These are phyloP conservation scores for Babesia ovis DNA, from an alignment of 169 alveolate species.

Conservation along the genomic window DNA sequence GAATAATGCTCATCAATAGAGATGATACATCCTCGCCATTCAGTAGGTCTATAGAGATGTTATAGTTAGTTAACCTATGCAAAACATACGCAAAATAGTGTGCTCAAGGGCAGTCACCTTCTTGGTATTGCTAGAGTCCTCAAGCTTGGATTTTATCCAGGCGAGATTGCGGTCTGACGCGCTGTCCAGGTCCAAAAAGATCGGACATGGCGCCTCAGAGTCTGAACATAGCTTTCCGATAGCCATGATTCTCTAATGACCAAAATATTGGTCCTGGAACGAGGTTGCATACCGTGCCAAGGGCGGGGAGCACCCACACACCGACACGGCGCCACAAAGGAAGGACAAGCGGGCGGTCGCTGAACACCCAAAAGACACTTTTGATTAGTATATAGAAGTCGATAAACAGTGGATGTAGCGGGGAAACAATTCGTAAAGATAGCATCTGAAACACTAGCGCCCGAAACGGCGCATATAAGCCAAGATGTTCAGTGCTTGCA, in stretches of 20 bases:
- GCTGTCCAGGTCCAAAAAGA: conserved; percentile 46
- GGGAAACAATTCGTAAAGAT: neutral
- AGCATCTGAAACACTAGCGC: neutral
- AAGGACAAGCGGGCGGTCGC: neutral
- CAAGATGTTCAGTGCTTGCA: conserved; percentile 5
- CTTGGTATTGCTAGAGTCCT: conserved; percentile 61
- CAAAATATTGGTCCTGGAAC: neutral
- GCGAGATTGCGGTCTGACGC: conserved; percentile 32
- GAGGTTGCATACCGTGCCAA: neutral
- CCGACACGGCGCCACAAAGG: conserved; percentile 3
- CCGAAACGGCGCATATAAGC: neutral
- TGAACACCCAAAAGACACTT: too few species aligned
- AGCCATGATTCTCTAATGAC: conserved; percentile 2
- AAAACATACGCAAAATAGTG: conserved; percentile 56
- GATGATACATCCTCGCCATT: conserved; percentile 74
- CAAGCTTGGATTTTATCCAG: conserved; percentile 68
- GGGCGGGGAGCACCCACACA: conserved; percentile 35
- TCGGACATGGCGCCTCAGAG: conserved; percentile 57
- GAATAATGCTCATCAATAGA: conserved; percentile 79
- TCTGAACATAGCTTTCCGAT: conserved; percentile 35
- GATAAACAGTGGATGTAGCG: too few species aligned
- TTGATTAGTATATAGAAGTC: too few species aligned
- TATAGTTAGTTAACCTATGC: neutral
- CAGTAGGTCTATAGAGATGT: conserved; percentile 44
- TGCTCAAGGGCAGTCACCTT: conserved; percentile 76